Percentiles rank a stretch among this genome's conserved stretches.
Evolutionary conservation across 495 filamentous ascomycete genomes (phyloP).

Genomic region (Endocarpon pusillum): DNA sequence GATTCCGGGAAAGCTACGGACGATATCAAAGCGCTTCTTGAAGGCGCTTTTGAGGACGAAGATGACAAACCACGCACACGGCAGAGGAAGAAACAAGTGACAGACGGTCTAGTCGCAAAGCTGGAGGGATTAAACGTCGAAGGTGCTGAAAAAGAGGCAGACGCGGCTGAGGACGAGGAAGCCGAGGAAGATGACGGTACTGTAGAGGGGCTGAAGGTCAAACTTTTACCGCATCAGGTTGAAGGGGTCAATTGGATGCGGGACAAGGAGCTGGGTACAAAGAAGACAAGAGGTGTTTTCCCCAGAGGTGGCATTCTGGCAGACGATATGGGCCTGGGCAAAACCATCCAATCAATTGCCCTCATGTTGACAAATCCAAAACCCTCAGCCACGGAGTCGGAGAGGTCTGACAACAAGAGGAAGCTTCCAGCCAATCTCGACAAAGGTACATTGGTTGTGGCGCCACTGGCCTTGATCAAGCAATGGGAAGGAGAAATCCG

Average conservation of each 20-base stretch:
- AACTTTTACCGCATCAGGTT: conserved; percentile 79
- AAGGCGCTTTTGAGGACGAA: conserved; percentile 75
- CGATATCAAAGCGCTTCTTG: conserved; percentile 73
- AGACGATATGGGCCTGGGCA: conserved; percentile 77
- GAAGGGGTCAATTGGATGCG: conserved; percentile 89
- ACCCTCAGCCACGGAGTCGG: conserved; percentile 31
- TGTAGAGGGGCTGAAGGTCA: conserved; percentile 73
- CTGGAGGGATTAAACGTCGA: conserved; percentile 38
- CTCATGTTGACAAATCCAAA: conserved; percentile 71
- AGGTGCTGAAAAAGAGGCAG: conserved; percentile 21
- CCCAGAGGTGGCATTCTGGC: conserved; percentile 78
- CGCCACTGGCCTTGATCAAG: conserved; percentile 87
- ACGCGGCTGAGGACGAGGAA: conserved; percentile 37
- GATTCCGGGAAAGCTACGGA: conserved; percentile 62
- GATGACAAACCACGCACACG: conserved; percentile 42
- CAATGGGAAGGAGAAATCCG: conserved; percentile 93
- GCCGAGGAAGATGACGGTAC: conserved; percentile 54
- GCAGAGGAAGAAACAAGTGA: conserved; percentile 33
- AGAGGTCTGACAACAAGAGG: conserved; percentile 29
- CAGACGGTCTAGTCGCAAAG: conserved; percentile 35
- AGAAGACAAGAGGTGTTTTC: conserved; percentile 55
- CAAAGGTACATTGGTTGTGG: conserved; percentile 76
- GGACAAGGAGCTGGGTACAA: conserved; percentile 64
- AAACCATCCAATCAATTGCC: conserved; percentile 68
- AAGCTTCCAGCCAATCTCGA: conserved; percentile 45